These are phyloP conservation scores for Aspergillus ochraceus DNA, from an alignment of 2,329 filamentous ascomycete genomes.

Conservation along the genomic window DNA sequence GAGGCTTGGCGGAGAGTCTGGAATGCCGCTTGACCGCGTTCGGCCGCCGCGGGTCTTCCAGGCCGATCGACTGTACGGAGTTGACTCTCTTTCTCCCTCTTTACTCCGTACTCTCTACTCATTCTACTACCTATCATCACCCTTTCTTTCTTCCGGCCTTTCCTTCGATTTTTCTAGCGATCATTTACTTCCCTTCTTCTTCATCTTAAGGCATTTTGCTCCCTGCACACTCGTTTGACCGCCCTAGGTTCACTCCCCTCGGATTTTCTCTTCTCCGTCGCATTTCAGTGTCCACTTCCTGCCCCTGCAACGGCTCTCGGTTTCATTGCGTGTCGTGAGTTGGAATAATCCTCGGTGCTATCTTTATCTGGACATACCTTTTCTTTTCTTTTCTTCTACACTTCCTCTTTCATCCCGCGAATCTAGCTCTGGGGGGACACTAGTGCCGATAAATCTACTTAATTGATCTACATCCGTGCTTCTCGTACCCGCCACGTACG, in stretches of 20 bases:
- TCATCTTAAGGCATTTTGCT: constrained; percentile 21
- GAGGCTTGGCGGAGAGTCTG: not conserved
- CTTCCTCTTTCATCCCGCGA: not conserved
- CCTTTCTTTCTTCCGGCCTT: not conserved
- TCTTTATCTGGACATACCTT: not conserved
- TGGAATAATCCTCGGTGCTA: not conserved
- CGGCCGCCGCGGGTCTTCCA: not conserved
- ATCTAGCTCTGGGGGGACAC: not conserved
- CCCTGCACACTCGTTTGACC: constrained; percentile 30
- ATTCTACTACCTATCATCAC: not conserved
- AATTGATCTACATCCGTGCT: constrained; percentile 14
- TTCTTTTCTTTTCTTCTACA: not conserved
- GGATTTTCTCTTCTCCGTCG: constrained; percentile 6
- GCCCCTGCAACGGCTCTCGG: not conserved
- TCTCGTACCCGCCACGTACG: constrained; percentile 20
- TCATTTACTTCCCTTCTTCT: not conserved
- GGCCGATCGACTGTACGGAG: not conserved
- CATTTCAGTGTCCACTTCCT: constrained; percentile 1
- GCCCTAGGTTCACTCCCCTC: not conserved
- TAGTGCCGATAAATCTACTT: constrained; percentile 1
- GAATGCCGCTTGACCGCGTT: not conserved
- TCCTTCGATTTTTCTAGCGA: not conserved
- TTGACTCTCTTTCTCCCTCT: not conserved
- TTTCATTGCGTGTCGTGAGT: not conserved
- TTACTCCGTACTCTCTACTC: not conserved